Base-by-base conservation (phyloP, 148 eudicot species). In the Cornus controversa region DNA sequence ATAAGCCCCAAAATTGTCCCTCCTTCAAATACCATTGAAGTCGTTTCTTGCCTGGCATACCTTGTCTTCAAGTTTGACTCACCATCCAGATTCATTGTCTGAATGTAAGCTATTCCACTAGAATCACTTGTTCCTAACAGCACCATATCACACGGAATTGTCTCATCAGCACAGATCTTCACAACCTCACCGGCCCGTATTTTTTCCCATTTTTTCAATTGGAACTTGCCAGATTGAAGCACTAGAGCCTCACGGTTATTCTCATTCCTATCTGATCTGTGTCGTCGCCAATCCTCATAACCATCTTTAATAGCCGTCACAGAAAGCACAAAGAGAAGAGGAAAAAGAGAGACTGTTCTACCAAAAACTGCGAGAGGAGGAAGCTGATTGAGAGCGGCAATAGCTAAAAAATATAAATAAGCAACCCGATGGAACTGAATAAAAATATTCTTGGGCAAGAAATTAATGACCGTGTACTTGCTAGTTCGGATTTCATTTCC, bases 291-390 rank as follows among this genome's bases (percentile, higher is more conserved):
- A 80, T 95, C 99, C 86, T 95, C 99, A 79, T 95, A 95, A 63
- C 96, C 99, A 84, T 95, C 99, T 86, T 95, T 95, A 9, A 95
- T 76, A 40, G 99, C 99, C 15, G 99, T 93, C 62, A 95, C 99
- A 74, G 84, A 83, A 77, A 93, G 92, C 78, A 95, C 99, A 79
- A 95, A 91, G 71, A 93, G 88, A 70, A 95, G 96, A 66, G 99
- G 99, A 75, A 95, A 90, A 60, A 95, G 96, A 71, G 99, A 95
- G 45, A 82, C 96, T 13, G 97, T 91, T 87, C 96, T 90, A 36
- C 96, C 99, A 81, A 95, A 95, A 63, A 95, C 97, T 53, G 96
- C 99, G 74, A 95, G 94, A 40, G 95, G 97, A 54, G 99, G 99
- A 84, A 95, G 96, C 89, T 95, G 99, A 74, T 95, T 95, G 75